Evolutionary conservation across 1,139 yeast genomes (phyloP), one percentile per base, ranked within the genome.

Genomic region (Hemisphaericaspora subhashii): DNA sequence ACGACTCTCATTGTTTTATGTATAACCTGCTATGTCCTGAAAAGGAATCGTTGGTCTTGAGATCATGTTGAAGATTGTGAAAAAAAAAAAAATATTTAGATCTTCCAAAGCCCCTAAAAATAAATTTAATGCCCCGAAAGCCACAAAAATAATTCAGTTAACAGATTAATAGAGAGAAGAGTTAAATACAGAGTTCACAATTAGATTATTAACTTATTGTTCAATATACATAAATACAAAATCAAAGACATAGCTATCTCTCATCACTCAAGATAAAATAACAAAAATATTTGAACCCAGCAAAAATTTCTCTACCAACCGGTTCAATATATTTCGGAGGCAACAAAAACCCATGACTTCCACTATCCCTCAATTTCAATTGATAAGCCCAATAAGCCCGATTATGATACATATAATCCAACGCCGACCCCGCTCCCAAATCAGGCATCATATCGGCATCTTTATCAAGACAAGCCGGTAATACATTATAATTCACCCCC

Each of bases 1-100:
- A 90, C 96, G 2, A 90, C 86, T 59, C 82, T 82, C 98, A 90
- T 90, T n/a, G n/a, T n/a, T n/a, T n/a, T n/a, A n/a, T n/a, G n/a
- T n/a, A n/a, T n/a, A n/a, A n/a, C n/a, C n/a, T n/a, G n/a, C n/a
- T n/a, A n/a, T n/a, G n/a, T n/a, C n/a, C n/a, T n/a, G n/a, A n/a
- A n/a, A n/a, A n/a, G n/a, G n/a, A n/a, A n/a, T n/a, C 10, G 17
- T 27, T 28, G 22, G 13, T 3, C 20, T 26, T 13, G 14, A 21
- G 11, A 13, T 30, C 15, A 15, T 5, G 9, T 20, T 9, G 9
- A 9, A 20, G 23, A 20, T 20, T 20, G 23, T 20, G 23, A 20
- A 20, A 20, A 20, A 20, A 20, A 20, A 20, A 20, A 6, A 20
- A 20, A 20, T 7, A 20, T 3, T 4, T 21, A 9, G 11, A 21